These are phyloP conservation scores for Annona squamosa DNA, from an alignment of 164 flowering plant genomes.

Conservation along the genomic window DNA sequence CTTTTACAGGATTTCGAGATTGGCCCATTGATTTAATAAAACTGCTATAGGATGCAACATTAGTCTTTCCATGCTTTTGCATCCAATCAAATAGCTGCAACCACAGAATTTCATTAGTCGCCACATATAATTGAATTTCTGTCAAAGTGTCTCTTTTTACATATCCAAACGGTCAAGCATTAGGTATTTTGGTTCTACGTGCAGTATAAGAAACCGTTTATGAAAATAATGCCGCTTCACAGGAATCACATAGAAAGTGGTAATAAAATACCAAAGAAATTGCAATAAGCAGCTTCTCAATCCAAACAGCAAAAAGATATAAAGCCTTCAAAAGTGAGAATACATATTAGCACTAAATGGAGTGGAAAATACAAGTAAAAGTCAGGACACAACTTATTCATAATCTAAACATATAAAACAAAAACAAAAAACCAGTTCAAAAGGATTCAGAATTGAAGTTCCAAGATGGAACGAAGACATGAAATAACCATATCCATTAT, in stretches of 20 bases:
- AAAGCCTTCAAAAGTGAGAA: background rate
- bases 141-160: too few species aligned
- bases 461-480: background rate
- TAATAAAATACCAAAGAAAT: background rate
- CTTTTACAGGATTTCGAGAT: conserved; percentile 42
- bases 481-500: background rate
- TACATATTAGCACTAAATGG: too few species aligned
- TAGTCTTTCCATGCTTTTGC: conserved; percentile 59
- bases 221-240: background rate
- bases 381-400: background rate
- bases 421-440: background rate
- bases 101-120: background rate
- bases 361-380: too few species aligned
- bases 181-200: too few species aligned
- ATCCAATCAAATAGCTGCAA: conserved; percentile 86
- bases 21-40: conserved; percentile 70
- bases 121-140: background rate
- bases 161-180: too few species aligned
- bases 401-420: background rate
- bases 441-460: background rate
- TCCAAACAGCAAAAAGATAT: background rate
- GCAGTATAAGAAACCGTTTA: too few species aligned
- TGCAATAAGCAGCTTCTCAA: background rate
- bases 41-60: conserved; percentile 67
- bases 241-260: background rate